Evolutionary conservation across 1,284 basidiomycete species (phyloP).

Genomic region (Uromyces viciae-fabae): DNA sequence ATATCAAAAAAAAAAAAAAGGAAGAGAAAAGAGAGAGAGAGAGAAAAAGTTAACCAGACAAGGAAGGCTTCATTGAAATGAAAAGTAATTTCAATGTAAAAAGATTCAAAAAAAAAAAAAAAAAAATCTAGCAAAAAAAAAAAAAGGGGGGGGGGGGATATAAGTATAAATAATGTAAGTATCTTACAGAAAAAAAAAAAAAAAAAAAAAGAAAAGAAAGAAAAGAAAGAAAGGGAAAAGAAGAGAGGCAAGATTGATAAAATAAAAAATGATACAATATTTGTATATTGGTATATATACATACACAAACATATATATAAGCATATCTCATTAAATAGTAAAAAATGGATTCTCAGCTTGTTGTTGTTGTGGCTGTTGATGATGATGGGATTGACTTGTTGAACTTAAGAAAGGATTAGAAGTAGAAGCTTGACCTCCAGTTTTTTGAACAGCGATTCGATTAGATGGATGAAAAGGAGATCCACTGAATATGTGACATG

Average conservation of each 20-base stretch:
- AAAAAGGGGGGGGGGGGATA: not conserved
- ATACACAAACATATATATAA: too few relatives aligned
- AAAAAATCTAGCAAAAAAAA: not conserved
- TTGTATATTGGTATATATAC: not conserved
- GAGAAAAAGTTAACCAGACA: not conserved
- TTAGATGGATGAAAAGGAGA: slow-evolving; percentile 45
- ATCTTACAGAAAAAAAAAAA: not conserved
- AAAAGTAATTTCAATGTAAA: not conserved
- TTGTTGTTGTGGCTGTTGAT: slow-evolving; percentile 23
- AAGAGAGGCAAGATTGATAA: not conserved
- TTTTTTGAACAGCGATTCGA: slow-evolving; percentile 28
- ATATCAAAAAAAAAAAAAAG: not conserved
- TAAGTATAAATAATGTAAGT: not conserved
- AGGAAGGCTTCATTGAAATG: not conserved
- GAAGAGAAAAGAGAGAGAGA: not conserved
- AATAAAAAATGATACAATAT: not conserved
- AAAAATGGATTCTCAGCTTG: slow-evolving; percentile 45
- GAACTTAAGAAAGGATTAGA: slow-evolving; percentile 30
- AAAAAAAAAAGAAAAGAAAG: not conserved
- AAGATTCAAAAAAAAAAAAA: slow-evolving; percentile 5
- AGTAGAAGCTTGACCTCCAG: not conserved
- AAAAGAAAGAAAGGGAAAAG: not conserved
- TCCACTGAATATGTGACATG: not conserved
- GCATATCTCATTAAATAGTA: slow-evolving; percentile 34
- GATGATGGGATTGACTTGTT: not conserved